These are phyloP conservation scores for Trichoderma erinaceum DNA, from an alignment of 495 filamentous ascomycete genomes.

Conservation along the genomic window DNA sequence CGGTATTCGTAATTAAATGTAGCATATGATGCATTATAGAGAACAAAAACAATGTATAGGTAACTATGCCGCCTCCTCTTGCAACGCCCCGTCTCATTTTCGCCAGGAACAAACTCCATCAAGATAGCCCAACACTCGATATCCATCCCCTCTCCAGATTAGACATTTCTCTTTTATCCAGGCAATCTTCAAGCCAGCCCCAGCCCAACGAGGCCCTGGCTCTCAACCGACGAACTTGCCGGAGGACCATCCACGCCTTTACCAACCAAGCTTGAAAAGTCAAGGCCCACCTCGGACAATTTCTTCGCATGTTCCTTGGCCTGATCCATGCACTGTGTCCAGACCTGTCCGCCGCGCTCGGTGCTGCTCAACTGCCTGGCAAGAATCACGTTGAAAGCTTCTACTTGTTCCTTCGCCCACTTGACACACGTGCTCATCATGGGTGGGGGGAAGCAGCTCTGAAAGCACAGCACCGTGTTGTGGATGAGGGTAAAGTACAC, in stretches of 20 bases:
- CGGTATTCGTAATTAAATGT: too few species aligned
- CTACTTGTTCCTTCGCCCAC: conserved; percentile 91
- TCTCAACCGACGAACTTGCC: conserved; percentile 18
- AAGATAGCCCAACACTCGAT: background rate
- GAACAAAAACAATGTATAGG: background rate
- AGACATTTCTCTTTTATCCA: background rate
- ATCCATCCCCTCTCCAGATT: background rate
- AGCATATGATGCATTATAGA: background rate
- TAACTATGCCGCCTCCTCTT: background rate
- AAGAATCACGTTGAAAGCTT: conserved; percentile 79
- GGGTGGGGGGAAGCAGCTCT: conserved; percentile 76
- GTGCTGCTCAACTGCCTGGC: conserved; percentile 74
- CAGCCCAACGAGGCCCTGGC: conserved; percentile 34
- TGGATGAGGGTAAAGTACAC: conserved; percentile 93
- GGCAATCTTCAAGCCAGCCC: conserved; percentile 28
- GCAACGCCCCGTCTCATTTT: background rate
- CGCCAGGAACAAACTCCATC: background rate
- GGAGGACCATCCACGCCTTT: conserved; percentile 26
- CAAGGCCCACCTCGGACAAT: conserved; percentile 78
- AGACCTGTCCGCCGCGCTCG: conserved; percentile 62
- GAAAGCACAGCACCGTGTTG: conserved; percentile 83
- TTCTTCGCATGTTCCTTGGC: conserved; percentile 74
- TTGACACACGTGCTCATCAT: conserved; percentile 90
- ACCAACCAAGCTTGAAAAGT: conserved; percentile 71
- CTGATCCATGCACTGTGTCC: conserved; percentile 75